Conservation (phyloP, 805 yeast genomes). For the Vanderwaltozyma tropicalis region DNA sequence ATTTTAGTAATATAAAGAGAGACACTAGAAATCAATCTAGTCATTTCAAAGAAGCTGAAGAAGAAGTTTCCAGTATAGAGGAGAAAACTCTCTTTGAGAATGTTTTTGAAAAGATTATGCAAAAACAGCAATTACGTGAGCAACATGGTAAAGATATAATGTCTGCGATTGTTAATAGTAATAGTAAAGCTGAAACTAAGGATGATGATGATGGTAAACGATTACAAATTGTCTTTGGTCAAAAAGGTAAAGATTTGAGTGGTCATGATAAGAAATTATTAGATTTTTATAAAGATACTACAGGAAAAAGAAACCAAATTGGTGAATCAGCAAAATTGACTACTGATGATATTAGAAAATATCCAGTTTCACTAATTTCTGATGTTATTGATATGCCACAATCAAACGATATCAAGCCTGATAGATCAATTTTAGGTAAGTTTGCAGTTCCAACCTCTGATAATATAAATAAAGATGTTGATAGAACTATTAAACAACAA, state of each 20-base stretch:
- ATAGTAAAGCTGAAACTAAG: background rate
- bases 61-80: slow-evolving; percentile 14
- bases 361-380: slow-evolving; percentile 17
- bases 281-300: slow-evolving; percentile 10
- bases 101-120: slow-evolving; percentile 18
- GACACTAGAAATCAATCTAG: background rate
- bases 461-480: background rate
- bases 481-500: background rate
- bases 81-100: slow-evolving; percentile 20
- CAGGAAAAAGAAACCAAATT: slow-evolving; percentile 1
- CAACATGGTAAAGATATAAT: background rate
- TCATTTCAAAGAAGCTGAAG: background rate
- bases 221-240: slow-evolving; percentile 15
- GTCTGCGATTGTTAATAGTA: background rate
- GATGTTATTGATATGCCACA: slow-evolving; percentile 5
- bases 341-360: slow-evolving; percentile 18
- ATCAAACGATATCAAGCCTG: background rate
- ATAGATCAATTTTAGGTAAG: slow-evolving; percentile 1
- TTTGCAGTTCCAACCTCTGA: background rate
- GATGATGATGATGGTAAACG: slow-evolving; percentile 4
- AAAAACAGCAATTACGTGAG: slow-evolving; percentile 13
- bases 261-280: slow-evolving; percentile 9
- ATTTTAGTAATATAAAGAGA: no score
- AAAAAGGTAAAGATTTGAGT: slow-evolving; percentile 7
- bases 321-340: slow-evolving; percentile 13